Conservation (phyloP, 805 yeast genomes). For the Wickerhamomyces rabaulensis region DNA sequence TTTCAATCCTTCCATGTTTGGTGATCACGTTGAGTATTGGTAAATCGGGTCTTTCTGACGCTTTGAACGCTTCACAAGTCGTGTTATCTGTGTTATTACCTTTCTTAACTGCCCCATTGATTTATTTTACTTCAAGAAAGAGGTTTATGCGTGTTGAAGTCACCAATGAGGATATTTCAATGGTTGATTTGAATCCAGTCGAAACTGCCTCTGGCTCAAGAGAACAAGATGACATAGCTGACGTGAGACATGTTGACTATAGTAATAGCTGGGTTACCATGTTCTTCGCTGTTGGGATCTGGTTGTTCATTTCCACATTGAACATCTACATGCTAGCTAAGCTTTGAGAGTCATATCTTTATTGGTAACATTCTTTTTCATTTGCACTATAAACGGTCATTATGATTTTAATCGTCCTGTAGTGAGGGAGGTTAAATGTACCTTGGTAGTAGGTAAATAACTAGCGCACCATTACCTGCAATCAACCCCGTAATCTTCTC, state of each 20-base stretch:
- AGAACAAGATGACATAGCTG: slow-evolving; percentile 13
- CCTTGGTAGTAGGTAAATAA: slow-evolving; percentile 36
- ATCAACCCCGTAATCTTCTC: slow-evolving; percentile 73
- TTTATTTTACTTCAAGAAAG: slow-evolving; percentile 72
- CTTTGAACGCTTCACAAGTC: slow-evolving; percentile 84
- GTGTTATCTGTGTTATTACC: slow-evolving; percentile 79
- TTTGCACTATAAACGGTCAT: too few relatives aligned
- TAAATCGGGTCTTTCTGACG: slow-evolving; percentile 59
- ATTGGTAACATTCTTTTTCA: too few relatives aligned
- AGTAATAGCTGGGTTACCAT: slow-evolving; percentile 60
- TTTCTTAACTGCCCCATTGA: slow-evolving; percentile 77
- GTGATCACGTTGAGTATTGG: slow-evolving; percentile 70
- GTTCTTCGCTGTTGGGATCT: slow-evolving; percentile 46
- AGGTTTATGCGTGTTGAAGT: slow-evolving; percentile 60
- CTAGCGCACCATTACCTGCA: slow-evolving; percentile 50
- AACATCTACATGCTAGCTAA: slow-evolving; percentile 60
- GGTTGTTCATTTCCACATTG: slow-evolving; percentile 68
- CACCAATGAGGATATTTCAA: slow-evolving; percentile 10
- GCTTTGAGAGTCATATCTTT: slow-evolving; percentile 9
- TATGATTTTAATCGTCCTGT: too few relatives aligned
- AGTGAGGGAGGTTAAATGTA: slow-evolving; percentile 3
- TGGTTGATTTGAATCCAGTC: slow-evolving; percentile 3
- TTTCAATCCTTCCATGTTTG: slow-evolving; percentile 79
- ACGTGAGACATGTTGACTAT: slow-evolving; percentile 35
- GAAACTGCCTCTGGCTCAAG: slow-evolving; percentile 1